phyloP scores from a whole-genome alignment of 2,329 filamentous ascomycete genomes.

The Fusarium sp. region DNA sequence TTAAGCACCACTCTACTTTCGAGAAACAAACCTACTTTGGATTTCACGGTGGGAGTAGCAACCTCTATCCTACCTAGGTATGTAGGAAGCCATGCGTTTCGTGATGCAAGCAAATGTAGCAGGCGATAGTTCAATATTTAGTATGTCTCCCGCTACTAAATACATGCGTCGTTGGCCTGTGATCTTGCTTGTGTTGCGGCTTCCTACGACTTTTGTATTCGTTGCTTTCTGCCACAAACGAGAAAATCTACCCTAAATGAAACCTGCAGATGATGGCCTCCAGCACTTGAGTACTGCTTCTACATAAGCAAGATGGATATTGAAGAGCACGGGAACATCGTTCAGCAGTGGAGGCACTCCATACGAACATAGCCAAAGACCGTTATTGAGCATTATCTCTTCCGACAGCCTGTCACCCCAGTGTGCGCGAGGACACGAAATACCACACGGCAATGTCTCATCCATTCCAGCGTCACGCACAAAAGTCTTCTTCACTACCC shows the following conservation, averaged over 20 bases:
- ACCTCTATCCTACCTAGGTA: not conserved
- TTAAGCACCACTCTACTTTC: not conserved
- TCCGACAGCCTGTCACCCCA: too few relatives aligned
- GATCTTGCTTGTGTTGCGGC: not conserved
- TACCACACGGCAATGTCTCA: not conserved
- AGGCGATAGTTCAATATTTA: not conserved
- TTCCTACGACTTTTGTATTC: not conserved
- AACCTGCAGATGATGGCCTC: not conserved
- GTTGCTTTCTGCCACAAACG: not conserved
- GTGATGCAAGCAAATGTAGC: not conserved
- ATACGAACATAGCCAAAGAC: not conserved
- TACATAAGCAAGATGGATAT: not conserved
- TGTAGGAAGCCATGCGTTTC: not conserved
- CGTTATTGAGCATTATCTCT: too few relatives aligned
- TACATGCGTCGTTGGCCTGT: not conserved
- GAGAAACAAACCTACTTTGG: not conserved
- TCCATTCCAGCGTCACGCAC: not conserved
- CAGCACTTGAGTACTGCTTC: not conserved
- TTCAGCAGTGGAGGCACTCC: not conserved
- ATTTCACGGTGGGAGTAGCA: not conserved
- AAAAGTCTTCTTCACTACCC: conserved; percentile 47
- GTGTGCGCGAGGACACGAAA: not conserved
- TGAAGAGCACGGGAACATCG: not conserved
- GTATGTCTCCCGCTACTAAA: not conserved
- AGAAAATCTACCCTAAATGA: not conserved